Evolutionary conservation across 805 yeast genomes (phyloP).

Genomic region (Metschnikowia vanudenii): DNA sequence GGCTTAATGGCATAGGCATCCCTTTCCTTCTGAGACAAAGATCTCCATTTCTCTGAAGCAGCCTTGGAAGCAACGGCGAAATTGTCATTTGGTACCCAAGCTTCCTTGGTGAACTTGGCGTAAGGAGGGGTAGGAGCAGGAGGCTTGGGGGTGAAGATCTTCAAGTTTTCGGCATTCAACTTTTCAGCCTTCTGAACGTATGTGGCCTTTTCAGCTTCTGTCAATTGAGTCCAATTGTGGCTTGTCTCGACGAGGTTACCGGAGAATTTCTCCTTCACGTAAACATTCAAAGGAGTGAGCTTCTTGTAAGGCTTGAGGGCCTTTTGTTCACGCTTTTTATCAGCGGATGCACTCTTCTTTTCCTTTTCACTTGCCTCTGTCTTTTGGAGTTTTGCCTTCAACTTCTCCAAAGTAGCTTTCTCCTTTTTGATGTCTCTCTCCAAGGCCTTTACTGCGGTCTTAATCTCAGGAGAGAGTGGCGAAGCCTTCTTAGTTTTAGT

Average conservation of each 20-base stretch:
- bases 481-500: not conserved
- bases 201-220: slow-evolving; percentile 28
- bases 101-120: slow-evolving; percentile 31
- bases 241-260: slow-evolving; percentile 19
- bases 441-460: slow-evolving; percentile 5
- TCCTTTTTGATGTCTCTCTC: slow-evolving; percentile 23
- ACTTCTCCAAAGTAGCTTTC: slow-evolving; percentile 14
- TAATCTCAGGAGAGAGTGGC: slow-evolving; percentile 2
- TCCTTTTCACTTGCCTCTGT: slow-evolving; percentile 9
- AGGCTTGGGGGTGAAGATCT: slow-evolving; percentile 34
- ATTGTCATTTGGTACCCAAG: slow-evolving; percentile 24
- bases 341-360: slow-evolving; percentile 13
- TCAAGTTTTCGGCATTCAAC: slow-evolving; percentile 25
- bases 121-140: slow-evolving; percentile 30
- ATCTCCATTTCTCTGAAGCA: slow-evolving; percentile 31
- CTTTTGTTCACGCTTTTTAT: slow-evolving; percentile 13
- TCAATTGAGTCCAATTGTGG: slow-evolving; percentile 28
- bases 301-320: slow-evolving; percentile 28
- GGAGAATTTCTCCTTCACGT: slow-evolving; percentile 24
- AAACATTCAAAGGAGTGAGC: slow-evolving; percentile 25
- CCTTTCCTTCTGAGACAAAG: slow-evolving; percentile 31
- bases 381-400: slow-evolving; percentile 16
- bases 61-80: slow-evolving; percentile 28
- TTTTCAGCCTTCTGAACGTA: slow-evolving; percentile 28
- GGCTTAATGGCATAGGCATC: slow-evolving; percentile 21